Evolutionary conservation across 495 filamentous ascomycete genomes (phyloP), one percentile per base, ranked within the genome.

Genomic region (Choiromyces venosus): DNA sequence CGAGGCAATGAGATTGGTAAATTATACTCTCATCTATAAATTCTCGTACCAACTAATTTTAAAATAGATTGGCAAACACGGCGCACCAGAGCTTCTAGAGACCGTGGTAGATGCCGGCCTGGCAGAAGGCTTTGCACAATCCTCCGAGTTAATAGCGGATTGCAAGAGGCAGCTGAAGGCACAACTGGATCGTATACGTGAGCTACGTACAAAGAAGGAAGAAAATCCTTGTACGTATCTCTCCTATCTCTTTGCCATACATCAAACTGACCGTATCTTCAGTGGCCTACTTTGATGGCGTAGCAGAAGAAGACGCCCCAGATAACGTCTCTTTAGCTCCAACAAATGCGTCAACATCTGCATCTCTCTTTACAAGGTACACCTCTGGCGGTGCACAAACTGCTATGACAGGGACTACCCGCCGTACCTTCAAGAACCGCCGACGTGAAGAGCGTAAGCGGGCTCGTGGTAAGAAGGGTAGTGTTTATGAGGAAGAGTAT

Each of bases 401-500:
- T 2, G 85, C 88, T 1, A 86, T 83, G 1, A 89, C 88, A 66
- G 86, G 86, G 25, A 86, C 87, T 2, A 90, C 91, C 29, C 86
- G 93, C 14, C 89, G 89, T 66, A 96, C 93, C 38, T 90, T 88
- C 68, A 93, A 92, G 85, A 97, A 94, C 73, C 87, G 93, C 21
- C 85, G 89, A 21, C 85, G 92, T 21, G 95, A 98, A 82, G 95
- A 99, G 85, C 89, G 96, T 78, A 99, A 99, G 88, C 87, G 93
- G 9, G 95, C 95, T 0, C 86, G 92, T 37, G 95, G 95, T 19
- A 92, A 96, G 82, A 97, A 97, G 85, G 95, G 95, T 21, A 97
- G 90, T 61, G 91, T 99, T 6, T 99, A 98, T 81, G 95, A 99
- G 79, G 95, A 98, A 82, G 95, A 97, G 83, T 98, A 99, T 81